Conservation (phyloP, 345 rosid species). For the Ailanthus altissimus region DNA sequence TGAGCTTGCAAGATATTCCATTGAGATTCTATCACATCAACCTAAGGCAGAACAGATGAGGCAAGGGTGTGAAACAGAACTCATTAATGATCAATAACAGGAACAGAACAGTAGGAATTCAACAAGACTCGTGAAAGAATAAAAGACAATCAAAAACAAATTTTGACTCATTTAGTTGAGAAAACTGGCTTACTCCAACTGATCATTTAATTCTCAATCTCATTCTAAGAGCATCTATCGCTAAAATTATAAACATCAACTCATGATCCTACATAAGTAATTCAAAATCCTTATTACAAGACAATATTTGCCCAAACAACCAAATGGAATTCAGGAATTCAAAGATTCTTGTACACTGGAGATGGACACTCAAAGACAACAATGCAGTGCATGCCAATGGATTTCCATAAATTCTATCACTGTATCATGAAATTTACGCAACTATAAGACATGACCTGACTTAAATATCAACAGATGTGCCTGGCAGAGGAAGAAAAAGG, state of each 20-base stretch:
- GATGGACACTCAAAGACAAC: neutral
- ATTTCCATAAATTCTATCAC: neutral
- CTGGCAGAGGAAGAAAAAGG: neutral
- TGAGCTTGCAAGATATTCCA: slow-evolving; percentile 93
- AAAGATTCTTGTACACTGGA: neutral
- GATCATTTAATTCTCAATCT: neutral
- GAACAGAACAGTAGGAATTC: neutral
- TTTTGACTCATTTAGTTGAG: slow-evolving; percentile 1
- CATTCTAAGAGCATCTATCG: slow-evolving; percentile 7
- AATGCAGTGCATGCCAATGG: neutral
- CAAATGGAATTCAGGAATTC: neutral
- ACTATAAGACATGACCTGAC: neutral
- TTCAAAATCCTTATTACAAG: neutral
- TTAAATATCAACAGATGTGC: neutral
- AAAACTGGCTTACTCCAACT: neutral
- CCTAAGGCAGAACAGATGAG: slow-evolving; percentile 42
- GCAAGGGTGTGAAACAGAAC: neutral
- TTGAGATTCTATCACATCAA: slow-evolving; percentile 98
- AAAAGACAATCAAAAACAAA: slow-evolving; percentile 1
- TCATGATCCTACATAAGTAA: neutral
- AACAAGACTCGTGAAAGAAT: slow-evolving; percentile 2
- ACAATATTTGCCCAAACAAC: neutral
- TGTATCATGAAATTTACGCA: slow-evolving; percentile 6
- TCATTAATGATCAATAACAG: neutral
- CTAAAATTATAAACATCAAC: neutral